Percentiles rank a stretch among this genome's conserved stretches.
Conservation (phyloP, 805 yeast species). For the Hanseniaspora meyeri region DNA sequence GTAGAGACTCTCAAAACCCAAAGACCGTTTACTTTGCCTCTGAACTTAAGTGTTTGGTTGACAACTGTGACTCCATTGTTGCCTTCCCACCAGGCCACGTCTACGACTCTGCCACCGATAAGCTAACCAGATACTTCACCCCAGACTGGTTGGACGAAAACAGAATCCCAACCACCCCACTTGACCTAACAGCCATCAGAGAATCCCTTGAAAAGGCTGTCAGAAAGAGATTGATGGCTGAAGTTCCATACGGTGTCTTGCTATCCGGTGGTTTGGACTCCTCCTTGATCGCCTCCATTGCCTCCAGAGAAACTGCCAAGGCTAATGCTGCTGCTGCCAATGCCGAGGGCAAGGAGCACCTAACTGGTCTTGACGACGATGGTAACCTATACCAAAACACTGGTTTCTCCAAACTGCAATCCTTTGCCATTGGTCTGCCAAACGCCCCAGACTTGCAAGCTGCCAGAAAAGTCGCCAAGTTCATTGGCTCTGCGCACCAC, state of each 20-base stretch:
- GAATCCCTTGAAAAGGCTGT: constrained; percentile 84
- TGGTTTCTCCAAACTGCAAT: constrained; percentile 75
- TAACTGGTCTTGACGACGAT: constrained; percentile 83
- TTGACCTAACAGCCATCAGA: constrained; percentile 61
- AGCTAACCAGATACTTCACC: constrained; percentile 73
- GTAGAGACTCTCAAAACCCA: constrained; percentile 57
- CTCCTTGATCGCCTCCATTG: constrained; percentile 90
- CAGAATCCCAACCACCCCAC: constrained; percentile 61
- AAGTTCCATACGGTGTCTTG: constrained; percentile 96
- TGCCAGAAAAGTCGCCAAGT: constrained; percentile 92
- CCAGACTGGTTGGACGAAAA: constrained; percentile 91
- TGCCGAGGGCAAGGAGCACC: constrained; percentile 41
- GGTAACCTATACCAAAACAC: constrained; percentile 64
- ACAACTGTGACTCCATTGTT: constrained; percentile 81
- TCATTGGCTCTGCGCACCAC: constrained; percentile 91
- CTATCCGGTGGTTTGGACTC: constrained; percentile 97
- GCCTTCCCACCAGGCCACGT: constrained; percentile 99
- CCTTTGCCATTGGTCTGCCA: constrained; percentile 93
- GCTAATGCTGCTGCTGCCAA: constrained; percentile 43
- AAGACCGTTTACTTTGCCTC: constrained; percentile 80
- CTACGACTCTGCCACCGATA: constrained; percentile 81
- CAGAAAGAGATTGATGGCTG: constrained; percentile 98
- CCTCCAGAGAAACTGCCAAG: constrained; percentile 85
- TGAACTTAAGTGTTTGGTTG: constrained; percentile 85
- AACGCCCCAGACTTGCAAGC: constrained; percentile 96